These are phyloP conservation scores for Musa acuminata DNA, from an alignment of 176 grass and related monocot species.

Conservation along the genomic window DNA sequence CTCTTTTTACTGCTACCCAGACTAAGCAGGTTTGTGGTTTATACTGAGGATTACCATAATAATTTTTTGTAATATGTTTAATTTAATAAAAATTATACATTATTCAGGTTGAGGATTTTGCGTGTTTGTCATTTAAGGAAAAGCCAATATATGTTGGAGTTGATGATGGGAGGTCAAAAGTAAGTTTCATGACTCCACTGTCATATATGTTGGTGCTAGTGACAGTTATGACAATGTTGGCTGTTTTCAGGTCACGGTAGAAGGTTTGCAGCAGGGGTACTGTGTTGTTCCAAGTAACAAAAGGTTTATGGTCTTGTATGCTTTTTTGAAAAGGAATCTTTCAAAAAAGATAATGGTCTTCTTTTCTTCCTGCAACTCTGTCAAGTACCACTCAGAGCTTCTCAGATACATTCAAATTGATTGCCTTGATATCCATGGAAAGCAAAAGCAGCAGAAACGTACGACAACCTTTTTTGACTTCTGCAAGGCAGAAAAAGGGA, in stretches of 20 bases:
- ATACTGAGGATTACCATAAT: background rate
- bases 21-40: constrained; percentile 55
- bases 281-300: constrained; percentile 74
- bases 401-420: constrained; percentile 72
- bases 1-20: constrained; percentile 96
- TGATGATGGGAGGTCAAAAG: constrained; percentile 73
- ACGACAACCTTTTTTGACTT: constrained; percentile 89
- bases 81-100: constrained; percentile 9
- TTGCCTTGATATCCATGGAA: constrained; percentile 89
- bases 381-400: constrained; percentile 86
- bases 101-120: constrained; percentile 79
- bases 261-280: constrained; percentile 89
- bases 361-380: constrained; percentile 97
- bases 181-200: constrained; percentile 24
- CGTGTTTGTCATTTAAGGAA: constrained; percentile 78
- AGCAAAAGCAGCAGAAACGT: constrained; percentile 95
- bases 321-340: constrained; percentile 84
- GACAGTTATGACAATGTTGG: background rate
- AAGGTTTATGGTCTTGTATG: constrained; percentile 79
- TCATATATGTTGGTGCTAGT: background rate
- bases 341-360: constrained; percentile 95
- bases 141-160: constrained; percentile 86
- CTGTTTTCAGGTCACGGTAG: constrained; percentile 62
- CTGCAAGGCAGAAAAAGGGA: constrained; percentile 90
- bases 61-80: background rate